phyloP scores from a whole-genome alignment of 176 grass and related monocot genomes.

The Eremochloa ophiuroides region DNA sequence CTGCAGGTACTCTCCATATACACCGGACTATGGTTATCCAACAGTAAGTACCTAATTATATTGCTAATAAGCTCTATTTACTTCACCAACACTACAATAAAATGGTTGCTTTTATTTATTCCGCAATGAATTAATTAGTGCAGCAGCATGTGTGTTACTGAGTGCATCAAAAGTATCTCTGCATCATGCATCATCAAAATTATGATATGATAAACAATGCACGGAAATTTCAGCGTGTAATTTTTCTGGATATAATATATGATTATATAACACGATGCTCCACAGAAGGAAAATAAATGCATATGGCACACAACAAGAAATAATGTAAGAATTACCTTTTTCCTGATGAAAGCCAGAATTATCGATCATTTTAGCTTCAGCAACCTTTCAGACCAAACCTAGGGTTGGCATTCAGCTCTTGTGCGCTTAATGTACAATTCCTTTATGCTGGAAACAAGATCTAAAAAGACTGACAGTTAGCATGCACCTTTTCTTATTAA shows the following conservation, averaged over 20 bases:
- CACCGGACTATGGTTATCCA: conserved; percentile 65
- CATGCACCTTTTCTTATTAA: background rate
- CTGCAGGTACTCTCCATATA: conserved; percentile 82
- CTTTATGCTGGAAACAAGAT: conserved; percentile 3
- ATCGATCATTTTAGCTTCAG: conserved; percentile 14
- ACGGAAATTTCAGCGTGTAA: background rate
- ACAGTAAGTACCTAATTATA: conserved; percentile 48
- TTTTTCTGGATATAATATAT: background rate
- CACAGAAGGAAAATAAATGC: background rate
- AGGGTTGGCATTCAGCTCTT: background rate
- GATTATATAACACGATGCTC: background rate
- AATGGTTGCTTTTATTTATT: conserved; percentile 9
- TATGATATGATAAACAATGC: background rate
- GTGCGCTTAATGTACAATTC: background rate
- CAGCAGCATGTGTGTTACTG: background rate
- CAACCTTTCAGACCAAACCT: background rate
- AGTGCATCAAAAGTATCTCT: background rate
- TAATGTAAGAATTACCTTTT: conserved; percentile 17
- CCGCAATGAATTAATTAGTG: background rate
- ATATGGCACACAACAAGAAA: background rate
- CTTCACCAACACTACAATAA: background rate
- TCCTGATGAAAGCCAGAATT: background rate
- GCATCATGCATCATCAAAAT: background rate
- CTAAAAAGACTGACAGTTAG: conserved; percentile 3
- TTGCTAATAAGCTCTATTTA: background rate